These are phyloP conservation scores for Cadophora luteo-olivacea DNA, from an alignment of 2,329 filamentous ascomycete species.

Conservation along the genomic window DNA sequence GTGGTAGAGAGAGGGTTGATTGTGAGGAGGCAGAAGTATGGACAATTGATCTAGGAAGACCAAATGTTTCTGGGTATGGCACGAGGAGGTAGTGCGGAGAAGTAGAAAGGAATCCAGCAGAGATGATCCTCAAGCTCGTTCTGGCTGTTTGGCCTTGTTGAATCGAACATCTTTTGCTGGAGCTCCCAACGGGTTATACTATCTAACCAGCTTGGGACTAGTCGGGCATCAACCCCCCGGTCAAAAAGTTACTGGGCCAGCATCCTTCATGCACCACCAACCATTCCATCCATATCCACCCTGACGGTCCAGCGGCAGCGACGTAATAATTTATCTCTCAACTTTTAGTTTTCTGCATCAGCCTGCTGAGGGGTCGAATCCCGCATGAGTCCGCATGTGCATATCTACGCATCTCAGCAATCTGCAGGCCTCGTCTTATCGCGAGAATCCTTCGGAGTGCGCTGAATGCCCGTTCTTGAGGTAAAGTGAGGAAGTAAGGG, in stretches of 20 bases:
- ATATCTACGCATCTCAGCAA: conserved; percentile 23
- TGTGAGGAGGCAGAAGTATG: conserved; percentile 11
- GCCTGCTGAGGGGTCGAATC: conserved; percentile 5
- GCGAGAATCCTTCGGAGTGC: conserved; percentile 17
- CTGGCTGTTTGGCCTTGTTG: conserved; percentile 18
- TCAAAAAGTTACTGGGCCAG: conserved; percentile 1
- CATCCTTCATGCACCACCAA: neutral
- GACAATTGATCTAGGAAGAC: conserved; percentile 23
- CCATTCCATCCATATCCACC: conserved; percentile 16
- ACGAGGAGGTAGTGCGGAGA: conserved; percentile 22
- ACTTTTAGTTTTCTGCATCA: neutral
- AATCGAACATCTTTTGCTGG: conserved; percentile 15
- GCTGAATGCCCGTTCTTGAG: neutral
- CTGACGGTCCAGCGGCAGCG: conserved; percentile 19
- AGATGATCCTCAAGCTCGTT: conserved; percentile 26
- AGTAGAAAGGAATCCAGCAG: conserved; percentile 21
- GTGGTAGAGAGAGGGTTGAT: conserved; percentile 8
- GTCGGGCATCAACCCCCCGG: neutral
- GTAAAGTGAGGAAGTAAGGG: neutral
- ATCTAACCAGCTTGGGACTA: neutral
- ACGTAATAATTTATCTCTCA: conserved; percentile 17
- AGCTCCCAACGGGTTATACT: conserved; percentile 21
- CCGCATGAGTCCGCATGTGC: conserved; percentile 13
- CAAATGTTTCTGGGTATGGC: conserved; percentile 23
- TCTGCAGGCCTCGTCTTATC: conserved; percentile 15